phyloP scores from a whole-genome alignment of 2,329 filamentous ascomycete genomes.

The Neopestalotiopsis sp. region DNA sequence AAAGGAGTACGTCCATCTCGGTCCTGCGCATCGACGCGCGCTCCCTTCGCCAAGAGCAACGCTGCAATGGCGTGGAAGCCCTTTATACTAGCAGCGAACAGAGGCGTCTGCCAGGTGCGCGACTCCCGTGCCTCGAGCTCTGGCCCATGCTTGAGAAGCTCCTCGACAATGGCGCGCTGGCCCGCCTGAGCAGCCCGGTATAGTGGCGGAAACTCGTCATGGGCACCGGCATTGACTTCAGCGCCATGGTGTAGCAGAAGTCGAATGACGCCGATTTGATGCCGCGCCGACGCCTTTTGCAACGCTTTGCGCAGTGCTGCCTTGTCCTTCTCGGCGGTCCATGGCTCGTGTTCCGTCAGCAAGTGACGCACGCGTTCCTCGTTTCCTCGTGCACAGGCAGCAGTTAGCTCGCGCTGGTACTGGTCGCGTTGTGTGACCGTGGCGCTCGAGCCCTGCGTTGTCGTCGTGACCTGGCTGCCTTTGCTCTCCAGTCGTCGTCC shows the following conservation, averaged over 20 bases:
- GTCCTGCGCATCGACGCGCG: conserved; percentile 40
- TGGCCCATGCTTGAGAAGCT: conserved; percentile 40
- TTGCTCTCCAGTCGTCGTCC: conserved; percentile 18
- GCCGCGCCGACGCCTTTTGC: conserved; percentile 43
- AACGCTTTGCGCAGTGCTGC: conserved; percentile 44
- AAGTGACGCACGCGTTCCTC: conserved; percentile 43
- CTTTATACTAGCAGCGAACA: conserved; percentile 41
- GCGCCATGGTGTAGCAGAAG: conserved; percentile 45
- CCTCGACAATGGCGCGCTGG: conserved; percentile 38
- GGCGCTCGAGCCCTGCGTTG: conserved; percentile 18
- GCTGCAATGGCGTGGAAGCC: conserved; percentile 41
- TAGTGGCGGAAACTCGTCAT: conserved; percentile 42
- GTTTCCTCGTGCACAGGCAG: conserved; percentile 43
- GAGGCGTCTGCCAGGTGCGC: conserved; percentile 40
- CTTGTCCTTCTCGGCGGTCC: conserved; percentile 40
- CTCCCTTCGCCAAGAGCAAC: conserved; percentile 38
- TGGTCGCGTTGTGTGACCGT: conserved; percentile 38
- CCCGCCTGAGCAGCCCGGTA: conserved; percentile 45
- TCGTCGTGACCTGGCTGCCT: conserved; percentile 40
- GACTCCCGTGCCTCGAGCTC: conserved; percentile 38
- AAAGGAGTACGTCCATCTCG: conserved; percentile 43
- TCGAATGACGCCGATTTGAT: conserved; percentile 40
- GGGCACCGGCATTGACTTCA: conserved; percentile 40
- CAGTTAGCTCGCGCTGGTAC: conserved; percentile 43
- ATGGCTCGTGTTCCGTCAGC: conserved; percentile 39